Evolutionary conservation across 768 basidiomycete genomes (phyloP), one percentile per base, ranked within the genome.

Genomic region (Holtermanniella nyarrowii): DNA sequence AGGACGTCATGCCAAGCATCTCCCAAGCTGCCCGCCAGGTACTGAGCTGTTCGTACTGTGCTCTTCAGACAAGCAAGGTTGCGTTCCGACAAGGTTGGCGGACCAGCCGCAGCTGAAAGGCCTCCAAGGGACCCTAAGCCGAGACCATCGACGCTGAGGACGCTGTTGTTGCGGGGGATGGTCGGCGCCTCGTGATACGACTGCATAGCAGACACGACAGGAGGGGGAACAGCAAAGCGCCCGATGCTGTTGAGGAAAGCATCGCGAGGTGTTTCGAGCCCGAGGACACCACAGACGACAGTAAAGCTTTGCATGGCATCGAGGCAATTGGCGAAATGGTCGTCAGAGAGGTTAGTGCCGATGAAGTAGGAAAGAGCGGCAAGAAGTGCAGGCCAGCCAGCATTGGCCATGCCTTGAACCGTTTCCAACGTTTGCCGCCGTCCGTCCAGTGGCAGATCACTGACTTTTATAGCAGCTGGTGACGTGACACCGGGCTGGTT

Each of bases 31-130:
- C 86, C 86, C 0, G 88, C 85, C 7, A 96, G 77, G 67, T 86
- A 86, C 23, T 87, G 73, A 0, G 86, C 82, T 55, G 83, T 83
- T 0, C 80, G 77, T 5, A 95, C 76, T 50, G 90, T 74, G 1
- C 86, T 83, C 58, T 88, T 88, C 48, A 96, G 72, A 68, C 93
- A 97, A 0, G 87, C 85, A 57, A 95, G 76, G 62, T 99, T 99
- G 24, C 90, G 77, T 59, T 89, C 85, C 0, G 86, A 89, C 10
- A 99, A 73, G 3, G 83, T 81, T 0, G 90, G 88, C 0, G 84
- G 74, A 51, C 80, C 54, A 7, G 49, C 24, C 4, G 56, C 41
- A 11, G 26, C 53, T 0, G 56, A 51, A 7, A 7, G 10, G 25
- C 50, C 60, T 22, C 54, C 59, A 0, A 64, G 50, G 16, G 58